phyloP scores from a whole-genome alignment of 2,329 filamentous ascomycete species.

The Phaeosphaeriaceae sp. region DNA sequence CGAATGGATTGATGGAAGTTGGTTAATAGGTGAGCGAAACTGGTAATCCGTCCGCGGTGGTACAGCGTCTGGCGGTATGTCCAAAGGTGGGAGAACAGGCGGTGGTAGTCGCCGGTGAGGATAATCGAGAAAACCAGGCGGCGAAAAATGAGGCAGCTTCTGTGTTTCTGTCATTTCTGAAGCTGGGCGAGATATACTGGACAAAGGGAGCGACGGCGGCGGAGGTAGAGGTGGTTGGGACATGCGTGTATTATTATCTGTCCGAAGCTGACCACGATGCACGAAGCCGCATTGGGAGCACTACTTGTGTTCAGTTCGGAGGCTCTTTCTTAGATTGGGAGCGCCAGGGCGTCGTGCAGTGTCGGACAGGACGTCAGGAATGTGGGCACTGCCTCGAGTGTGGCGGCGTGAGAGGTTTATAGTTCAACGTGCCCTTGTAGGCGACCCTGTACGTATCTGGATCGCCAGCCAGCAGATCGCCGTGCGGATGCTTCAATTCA shows the following conservation, averaged over 20 bases:
- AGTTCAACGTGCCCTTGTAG: constrained; percentile 40
- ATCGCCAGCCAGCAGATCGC: constrained; percentile 48
- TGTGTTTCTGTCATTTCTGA: constrained; percentile 56
- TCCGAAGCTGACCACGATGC: constrained; percentile 49
- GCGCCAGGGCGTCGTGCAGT: constrained; percentile 47
- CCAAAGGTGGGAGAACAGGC: constrained; percentile 48
- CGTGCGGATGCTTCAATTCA: constrained; percentile 40
- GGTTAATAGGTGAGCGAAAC: constrained; percentile 48
- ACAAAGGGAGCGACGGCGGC: constrained; percentile 51
- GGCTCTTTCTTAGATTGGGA: constrained; percentile 42
- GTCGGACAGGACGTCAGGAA: constrained; percentile 49
- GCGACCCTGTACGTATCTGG: constrained; percentile 46
- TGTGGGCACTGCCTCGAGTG: constrained; percentile 46
- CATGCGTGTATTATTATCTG: constrained; percentile 53
- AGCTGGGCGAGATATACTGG: constrained; percentile 41
- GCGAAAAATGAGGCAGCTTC: constrained; percentile 50
- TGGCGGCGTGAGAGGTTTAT: constrained; percentile 49
- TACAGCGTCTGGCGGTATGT: constrained; percentile 48
- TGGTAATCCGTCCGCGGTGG: constrained; percentile 47
- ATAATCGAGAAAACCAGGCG: constrained; percentile 49
- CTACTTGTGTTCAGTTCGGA: constrained; percentile 44
- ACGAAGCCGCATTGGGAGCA: constrained; percentile 50
- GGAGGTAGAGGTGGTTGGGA: constrained; percentile 50
- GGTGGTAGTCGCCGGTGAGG: constrained; percentile 50
- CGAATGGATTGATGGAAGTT: constrained; percentile 46